These are phyloP conservation scores for Discostella pseudostelligera DNA, from an alignment of 108 stramenopile species.

Conservation along the genomic window DNA sequence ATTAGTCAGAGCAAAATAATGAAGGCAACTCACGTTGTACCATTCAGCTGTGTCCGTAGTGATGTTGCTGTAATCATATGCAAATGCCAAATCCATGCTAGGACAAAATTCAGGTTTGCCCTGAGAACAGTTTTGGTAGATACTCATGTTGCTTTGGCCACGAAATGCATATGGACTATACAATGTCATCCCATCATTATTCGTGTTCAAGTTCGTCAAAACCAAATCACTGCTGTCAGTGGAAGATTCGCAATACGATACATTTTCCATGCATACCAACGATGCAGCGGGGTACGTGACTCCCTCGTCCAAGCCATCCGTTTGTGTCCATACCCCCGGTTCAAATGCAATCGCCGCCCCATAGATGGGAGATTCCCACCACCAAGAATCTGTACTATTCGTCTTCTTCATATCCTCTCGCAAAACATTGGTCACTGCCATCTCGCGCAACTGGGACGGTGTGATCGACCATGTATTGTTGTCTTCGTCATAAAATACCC, in stretches of 20 bases:
- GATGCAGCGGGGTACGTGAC: conserved; percentile 18
- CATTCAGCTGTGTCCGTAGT: conserved; percentile 10
- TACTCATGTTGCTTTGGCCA: conserved; percentile 5
- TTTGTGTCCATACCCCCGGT: conserved; percentile 10
- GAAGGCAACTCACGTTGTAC: conserved; percentile 6
- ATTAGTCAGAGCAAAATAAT: neutral
- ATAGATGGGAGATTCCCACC: conserved; percentile 27
- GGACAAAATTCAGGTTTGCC: conserved; percentile 19
- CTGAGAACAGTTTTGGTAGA: conserved; percentile 15
- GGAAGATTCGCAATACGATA: too few species aligned
- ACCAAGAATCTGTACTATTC: neutral
- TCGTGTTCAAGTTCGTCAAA: conserved; percentile 12
- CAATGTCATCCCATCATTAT: conserved; percentile 12
- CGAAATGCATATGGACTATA: conserved; percentile 28
- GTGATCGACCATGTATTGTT: neutral
- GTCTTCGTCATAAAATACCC: conserved; percentile 19
- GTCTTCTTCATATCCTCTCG: conserved; percentile 8
- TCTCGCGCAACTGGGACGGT: neutral
- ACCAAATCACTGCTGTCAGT: neutral
- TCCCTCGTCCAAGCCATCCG: conserved; percentile 4
- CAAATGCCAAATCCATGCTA: conserved; percentile 24
- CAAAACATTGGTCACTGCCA: conserved; percentile 19
- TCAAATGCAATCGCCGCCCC: conserved; percentile 26
- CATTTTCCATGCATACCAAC: conserved; percentile 1
- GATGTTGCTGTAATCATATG: conserved; percentile 22